A percentile compares a stretch with the other conserved stretches of the same genome.
phyloP scores from a whole-genome alignment of 2,329 filamentous ascomycete species.

The Hymenoscyphus fructigenus region DNA sequence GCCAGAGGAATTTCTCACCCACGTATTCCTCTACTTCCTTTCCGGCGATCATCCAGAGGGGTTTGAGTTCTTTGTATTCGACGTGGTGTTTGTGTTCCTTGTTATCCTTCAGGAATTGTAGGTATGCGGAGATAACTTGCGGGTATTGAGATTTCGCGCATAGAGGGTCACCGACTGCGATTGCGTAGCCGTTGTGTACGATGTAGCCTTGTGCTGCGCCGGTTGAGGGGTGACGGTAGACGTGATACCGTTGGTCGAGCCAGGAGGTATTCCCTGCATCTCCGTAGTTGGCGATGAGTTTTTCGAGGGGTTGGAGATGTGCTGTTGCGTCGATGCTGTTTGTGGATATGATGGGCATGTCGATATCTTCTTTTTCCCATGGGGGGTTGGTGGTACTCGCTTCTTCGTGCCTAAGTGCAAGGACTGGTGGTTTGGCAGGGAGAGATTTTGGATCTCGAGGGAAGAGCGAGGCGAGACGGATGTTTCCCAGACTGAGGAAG shows the following conservation, averaged over 20 bases:
- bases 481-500: constrained; percentile 82
- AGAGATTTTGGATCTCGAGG: constrained; percentile 86
- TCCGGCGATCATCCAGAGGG: constrained; percentile 87
- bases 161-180: constrained; percentile 83
- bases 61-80: constrained; percentile 70
- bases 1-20: constrained; percentile 78
- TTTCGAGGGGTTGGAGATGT: constrained; percentile 70
- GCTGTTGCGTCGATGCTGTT: constrained; percentile 9
- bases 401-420: constrained; percentile 78
- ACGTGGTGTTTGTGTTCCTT: constrained; percentile 4
- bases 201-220: constrained; percentile 87
- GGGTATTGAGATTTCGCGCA: constrained; percentile 77
- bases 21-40: constrained; percentile 76
- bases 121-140: constrained; percentile 70
- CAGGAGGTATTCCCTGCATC: constrained; percentile 93
- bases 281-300: constrained; percentile 92
- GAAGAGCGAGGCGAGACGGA: constrained; percentile 84
- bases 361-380: constrained; percentile 47
- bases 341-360: constrained; percentile 32
- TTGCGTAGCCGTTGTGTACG: constrained; percentile 71
- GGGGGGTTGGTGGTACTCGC: constrained; percentile 75
- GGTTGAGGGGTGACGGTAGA: constrained; percentile 78
- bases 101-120: constrained; percentile 67
- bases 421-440: constrained; percentile 62
- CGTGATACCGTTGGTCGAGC: constrained; percentile 83